phyloP scores from a whole-genome alignment of 108 stramenopile species.

The Chaetoceros muelleri region DNA sequence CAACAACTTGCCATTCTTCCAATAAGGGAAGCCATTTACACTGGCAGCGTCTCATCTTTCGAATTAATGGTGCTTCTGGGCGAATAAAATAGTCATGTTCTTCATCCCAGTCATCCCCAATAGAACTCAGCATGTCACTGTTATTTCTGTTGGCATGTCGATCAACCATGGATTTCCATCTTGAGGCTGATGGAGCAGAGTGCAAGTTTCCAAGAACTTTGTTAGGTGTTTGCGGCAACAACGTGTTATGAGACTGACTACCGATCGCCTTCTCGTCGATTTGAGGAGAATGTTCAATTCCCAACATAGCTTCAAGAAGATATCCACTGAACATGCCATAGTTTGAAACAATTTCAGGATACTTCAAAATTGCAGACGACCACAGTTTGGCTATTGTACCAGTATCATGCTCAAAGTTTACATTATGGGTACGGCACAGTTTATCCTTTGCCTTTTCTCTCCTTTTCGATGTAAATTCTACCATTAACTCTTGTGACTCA shows the following conservation, averaged over 20 bases:
- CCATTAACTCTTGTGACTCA: neutral
- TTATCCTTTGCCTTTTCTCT: neutral
- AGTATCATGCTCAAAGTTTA: slow-evolving; percentile 12
- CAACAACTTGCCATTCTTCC: slow-evolving; percentile 58
- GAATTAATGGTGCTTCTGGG: slow-evolving; percentile 56
- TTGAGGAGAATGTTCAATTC: slow-evolving; percentile 23
- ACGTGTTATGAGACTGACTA: neutral
- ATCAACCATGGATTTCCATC: neutral
- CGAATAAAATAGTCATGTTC: slow-evolving; percentile 22
- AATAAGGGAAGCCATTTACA: slow-evolving; percentile 56
- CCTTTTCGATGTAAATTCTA: neutral
- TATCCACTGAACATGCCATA: slow-evolving; percentile 70
- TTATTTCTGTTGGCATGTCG: no score
- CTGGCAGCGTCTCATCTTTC: slow-evolving; percentile 80
- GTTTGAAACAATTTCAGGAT: slow-evolving; percentile 60
- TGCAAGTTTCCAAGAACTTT: neutral
- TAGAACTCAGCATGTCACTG: neutral
- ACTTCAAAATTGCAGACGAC: slow-evolving; percentile 47
- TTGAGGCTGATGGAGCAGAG: neutral
- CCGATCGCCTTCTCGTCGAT: neutral
- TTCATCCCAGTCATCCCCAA: neutral
- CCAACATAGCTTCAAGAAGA: slow-evolving; percentile 78
- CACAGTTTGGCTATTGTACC: slow-evolving; percentile 57
- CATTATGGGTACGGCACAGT: neutral
- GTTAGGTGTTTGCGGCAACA: neutral